Base-by-base conservation (phyloP, 116 monocot genomes). In the Dioscorea cayenensis region DNA sequence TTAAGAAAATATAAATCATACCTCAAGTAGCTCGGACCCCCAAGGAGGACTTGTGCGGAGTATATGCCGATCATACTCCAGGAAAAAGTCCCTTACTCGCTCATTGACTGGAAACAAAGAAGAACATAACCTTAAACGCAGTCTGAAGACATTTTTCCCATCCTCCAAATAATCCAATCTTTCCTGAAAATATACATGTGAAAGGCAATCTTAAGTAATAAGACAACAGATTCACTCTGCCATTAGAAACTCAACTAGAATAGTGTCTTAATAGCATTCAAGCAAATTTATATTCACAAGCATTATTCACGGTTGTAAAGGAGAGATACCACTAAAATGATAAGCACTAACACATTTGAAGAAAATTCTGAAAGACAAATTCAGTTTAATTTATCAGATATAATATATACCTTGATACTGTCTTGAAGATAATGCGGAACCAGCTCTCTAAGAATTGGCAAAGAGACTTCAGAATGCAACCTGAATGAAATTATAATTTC, bases 21-120 rank as follows among this genome's bases (percentile, higher is more conserved):
- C 97, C 97, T 97, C 97, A 79, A 97, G 97, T 72, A 97, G 86
- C 72, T 97, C 97, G 73, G 97, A 97, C 19, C 97, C 94, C 97
- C 97, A 97, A 70, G 94, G 97, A 60, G 97, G 94, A 73, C 94
- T 94, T 63, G 94, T 94, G 17, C 94, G 86, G 65, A 97, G 90
- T 35, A 70, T 85, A 75, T 97, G 94, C 4, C 97, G 81, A 65
- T 97, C 97, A 82, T 90, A 94, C 84, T 97, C 97, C 17, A 94
- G 76, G 67, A 97, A 97, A 74, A 97, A 97, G 72, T 97, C 97
- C 69, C 89, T 86, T 69, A 97, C 90, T 67, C 97, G 70, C 69
- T 97, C 97, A 89, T 93, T 97, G 18, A 86, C 73, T 13, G 97
- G 94, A 75, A 89, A 89, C 66, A 97, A 81, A 36, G 97, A 86